Evolutionary conservation across 805 yeast genomes (phyloP).

Genomic region (Torulaspora delbrueckii): DNA sequence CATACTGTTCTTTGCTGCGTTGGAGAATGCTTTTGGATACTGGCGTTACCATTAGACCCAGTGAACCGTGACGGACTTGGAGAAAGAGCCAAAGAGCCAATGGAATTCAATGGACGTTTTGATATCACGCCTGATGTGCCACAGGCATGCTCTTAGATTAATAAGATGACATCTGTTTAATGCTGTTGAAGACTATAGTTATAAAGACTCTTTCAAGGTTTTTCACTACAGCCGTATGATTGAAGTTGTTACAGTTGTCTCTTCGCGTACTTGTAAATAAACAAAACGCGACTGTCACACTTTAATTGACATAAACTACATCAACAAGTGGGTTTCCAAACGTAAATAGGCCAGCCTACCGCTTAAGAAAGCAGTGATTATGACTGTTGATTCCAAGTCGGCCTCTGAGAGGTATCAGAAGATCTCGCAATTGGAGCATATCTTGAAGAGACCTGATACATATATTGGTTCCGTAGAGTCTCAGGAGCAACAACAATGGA

Average conservation of each 20-base stretch:
- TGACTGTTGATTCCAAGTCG: constrained; percentile 32
- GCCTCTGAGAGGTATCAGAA: constrained; percentile 81
- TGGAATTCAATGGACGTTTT: too few species aligned
- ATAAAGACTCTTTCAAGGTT: too few species aligned
- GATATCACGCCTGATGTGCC: too few species aligned
- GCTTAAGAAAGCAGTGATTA: background rate
- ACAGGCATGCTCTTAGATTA: too few species aligned
- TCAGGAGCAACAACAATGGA: constrained; percentile 79
- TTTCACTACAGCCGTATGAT: background rate
- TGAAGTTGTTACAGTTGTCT: background rate
- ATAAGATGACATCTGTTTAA: too few species aligned
- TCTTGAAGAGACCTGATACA: constrained; percentile 94
- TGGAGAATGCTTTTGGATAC: too few species aligned
- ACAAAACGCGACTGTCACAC: constrained; percentile 1
- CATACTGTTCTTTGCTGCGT: too few species aligned
- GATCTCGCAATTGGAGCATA: constrained; percentile 92
- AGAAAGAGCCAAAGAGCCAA: too few species aligned
- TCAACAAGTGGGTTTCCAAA: background rate
- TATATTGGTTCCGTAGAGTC: constrained; percentile 93
- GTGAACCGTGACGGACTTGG: too few species aligned
- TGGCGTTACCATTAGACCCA: too few species aligned
- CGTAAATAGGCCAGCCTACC: too few species aligned
- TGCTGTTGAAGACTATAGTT: too few species aligned
- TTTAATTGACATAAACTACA: background rate
- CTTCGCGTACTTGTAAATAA: background rate